Evolutionary conservation across 192 early-diverging fungal genomes (phyloP), one percentile per base, ranked within the genome.

Genomic region (Coemansia sp.): DNA sequence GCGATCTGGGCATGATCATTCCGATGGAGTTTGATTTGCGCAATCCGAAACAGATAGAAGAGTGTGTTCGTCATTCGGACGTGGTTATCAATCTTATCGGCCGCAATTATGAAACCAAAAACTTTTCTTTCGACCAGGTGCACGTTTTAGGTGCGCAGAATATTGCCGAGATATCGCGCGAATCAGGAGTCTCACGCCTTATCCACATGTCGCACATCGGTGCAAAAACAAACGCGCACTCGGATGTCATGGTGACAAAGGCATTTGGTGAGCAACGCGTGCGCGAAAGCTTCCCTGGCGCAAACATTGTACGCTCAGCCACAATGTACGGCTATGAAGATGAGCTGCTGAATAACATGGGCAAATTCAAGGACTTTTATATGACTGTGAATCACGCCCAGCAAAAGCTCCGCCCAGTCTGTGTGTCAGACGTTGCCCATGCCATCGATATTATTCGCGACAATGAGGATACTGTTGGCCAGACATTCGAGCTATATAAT

Each of bases 81-180:
- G 89, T 93, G 49, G 95, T 99, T 64, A 93, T 94, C 79, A 99
- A 99, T 76, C 87, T 95, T 58, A 90, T 99, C 61, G 97, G 95
- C 12, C 88, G 91, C 71, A 92, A 94, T 85, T 96, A 90, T 65
- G 88, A 89, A 61, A 96, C 97, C 62, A 95, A 94, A 80, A 98
- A 97, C 89, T 99, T 95, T 73, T 86, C 87, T 10, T 90, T 94
- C 68, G 82, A 93, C 32, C 82, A 92, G 66, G 91, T 95, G 18
- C 91, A 99, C 72, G 87, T 94, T 57, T 91, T 95, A 54, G 92
- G 87, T 56, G 86, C 97, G 23, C 88, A 89, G 77, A 71, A 80
- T 47, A 79, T 99, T 64, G 97, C 97, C 18, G 85, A 90, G 73
- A 80, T 92, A 44, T 86, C 87, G 57, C 85, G 83, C 56, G 93